Conservation (phyloP, 257 asterid genomes). For the Verbena officinalis region DNA sequence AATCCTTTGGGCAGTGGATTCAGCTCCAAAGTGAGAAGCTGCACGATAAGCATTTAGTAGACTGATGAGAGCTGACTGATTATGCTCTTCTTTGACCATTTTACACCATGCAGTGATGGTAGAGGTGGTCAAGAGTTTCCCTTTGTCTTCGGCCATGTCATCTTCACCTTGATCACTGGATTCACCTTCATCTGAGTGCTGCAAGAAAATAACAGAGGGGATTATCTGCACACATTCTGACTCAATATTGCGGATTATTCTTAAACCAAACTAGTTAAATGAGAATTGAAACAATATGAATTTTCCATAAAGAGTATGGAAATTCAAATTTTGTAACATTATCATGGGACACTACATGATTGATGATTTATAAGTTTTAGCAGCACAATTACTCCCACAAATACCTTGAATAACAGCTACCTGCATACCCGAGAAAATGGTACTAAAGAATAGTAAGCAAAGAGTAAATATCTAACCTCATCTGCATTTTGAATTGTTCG, state of each 20-base stretch:
- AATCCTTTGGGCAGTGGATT: slow-evolving; percentile 56
- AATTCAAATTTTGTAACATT: background rate
- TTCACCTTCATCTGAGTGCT: slow-evolving; percentile 85
- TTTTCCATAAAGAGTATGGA: background rate
- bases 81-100: slow-evolving; percentile 56
- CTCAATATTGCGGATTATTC: background rate
- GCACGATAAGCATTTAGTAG: slow-evolving; percentile 91
- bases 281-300: background rate
- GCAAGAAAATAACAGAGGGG: slow-evolving; percentile 26
- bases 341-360: no score
- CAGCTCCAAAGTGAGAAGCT: slow-evolving; percentile 88
- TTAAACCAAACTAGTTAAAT: background rate
- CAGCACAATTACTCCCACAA: slow-evolving; percentile 1
- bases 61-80: slow-evolving; percentile 55
- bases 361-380: background rate
- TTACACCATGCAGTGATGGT: slow-evolving; percentile 62
- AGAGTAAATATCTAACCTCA: slow-evolving; percentile 50
- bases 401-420: background rate
- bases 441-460: slow-evolving; percentile 17
- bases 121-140: slow-evolving; percentile 51
- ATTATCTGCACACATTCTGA: slow-evolving; percentile 13
- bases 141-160: slow-evolving; percentile 39
- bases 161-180: slow-evolving; percentile 49
- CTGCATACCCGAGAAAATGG: background rate
- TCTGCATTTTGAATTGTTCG: slow-evolving; percentile 50